Base-by-base conservation (phyloP, 164 flowering plant species). In the Aristolochia contorta region DNA sequence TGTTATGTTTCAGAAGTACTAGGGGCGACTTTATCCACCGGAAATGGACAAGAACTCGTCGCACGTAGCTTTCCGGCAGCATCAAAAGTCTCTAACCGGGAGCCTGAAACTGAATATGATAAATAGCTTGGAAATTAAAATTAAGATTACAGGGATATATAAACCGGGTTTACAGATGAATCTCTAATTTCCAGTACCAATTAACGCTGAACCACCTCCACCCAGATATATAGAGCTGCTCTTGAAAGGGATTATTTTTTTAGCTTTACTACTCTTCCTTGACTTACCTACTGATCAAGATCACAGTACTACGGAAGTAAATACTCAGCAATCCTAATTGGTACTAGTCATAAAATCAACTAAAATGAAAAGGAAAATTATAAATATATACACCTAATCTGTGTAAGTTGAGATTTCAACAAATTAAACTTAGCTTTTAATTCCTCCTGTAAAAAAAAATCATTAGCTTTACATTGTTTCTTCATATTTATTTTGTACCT, bases 151-250 rank as follows among this genome's bases (percentile, higher is more conserved):
- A 54, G 3, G 9, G 32, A 32, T 33, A 13, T 1, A 56, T 19
- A 9, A 56, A 41, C 25, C 33, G 25, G 16, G 43, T 47, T 19
- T 18, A 19, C 1, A 22, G 62, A 27, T 27, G 5, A 59, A 59
- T 48, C 43, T 59, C 37, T 8, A n/a, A n/a, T n/a, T n/a, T 48
- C 54, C 30, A n/a, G n/a, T n/a, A 59, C 62, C 62, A 59, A 59
- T 41, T 23, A 16, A 58, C n/a, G n/a, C n/a, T n/a, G n/a, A n/a
- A 20, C 60, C 20, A 41, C 53, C 53, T 16, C 51, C 60, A 25
- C 37, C 47, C 13, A 37, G 37, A 8, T 37, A 7, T 18, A n/a
- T n/a, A n/a, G n/a, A n/a, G n/a, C n/a, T n/a, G n/a, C n/a, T 16
- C 37, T 21, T 37, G 27, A 58, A 58, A 58, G 48, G 22, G 37